A percentile compares a stretch with the other conserved stretches of the same genome.
Evolutionary conservation across 2,329 filamentous ascomycete species (phyloP).

Genomic region (Pyrenophora teres): DNA sequence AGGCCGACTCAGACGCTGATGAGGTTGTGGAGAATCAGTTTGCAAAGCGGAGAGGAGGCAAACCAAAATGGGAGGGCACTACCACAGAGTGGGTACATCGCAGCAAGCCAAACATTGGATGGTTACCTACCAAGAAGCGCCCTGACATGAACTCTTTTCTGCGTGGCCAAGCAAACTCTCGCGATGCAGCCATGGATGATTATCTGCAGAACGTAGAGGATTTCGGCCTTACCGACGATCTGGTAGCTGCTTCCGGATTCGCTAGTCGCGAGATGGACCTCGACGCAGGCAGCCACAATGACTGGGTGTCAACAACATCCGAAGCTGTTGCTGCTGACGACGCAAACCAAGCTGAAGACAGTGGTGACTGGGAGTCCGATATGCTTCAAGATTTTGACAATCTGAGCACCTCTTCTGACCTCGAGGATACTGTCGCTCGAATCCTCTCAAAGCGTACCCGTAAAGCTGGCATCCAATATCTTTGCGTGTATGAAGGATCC

Average conservation of each 20-base stretch:
- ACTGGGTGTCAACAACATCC: conserved; percentile 33
- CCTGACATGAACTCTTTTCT: conserved; percentile 31
- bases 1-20: conserved; percentile 31
- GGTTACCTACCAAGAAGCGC: conserved; percentile 33
- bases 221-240: conserved; percentile 46
- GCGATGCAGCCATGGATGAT: conserved; percentile 60
- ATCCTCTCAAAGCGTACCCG: conserved; percentile 55
- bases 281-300: conserved; percentile 38
- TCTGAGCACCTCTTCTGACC: conserved; percentile 57
- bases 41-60: conserved; percentile 31
- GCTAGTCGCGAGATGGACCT: conserved; percentile 43
- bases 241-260: conserved; percentile 32
- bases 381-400: conserved; percentile 55
- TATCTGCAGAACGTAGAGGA: conserved; percentile 71
- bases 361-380: conserved; percentile 50
- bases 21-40: conserved; percentile 30
- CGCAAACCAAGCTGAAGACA: conserved; percentile 14
- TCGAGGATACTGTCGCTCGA: conserved; percentile 48
- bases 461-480: conserved; percentile 55
- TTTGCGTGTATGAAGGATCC: conserved; percentile 55
- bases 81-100: conserved; percentile 39
- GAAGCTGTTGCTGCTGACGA: conserved; percentile 16
- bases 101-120: conserved; percentile 46
- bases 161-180: conserved; percentile 24
- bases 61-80: conserved; percentile 37